Percentiles rank a stretch among this genome's conserved stretches.
Evolutionary conservation across 169 alveolate genomes (phyloP).

Genomic region (Perkinsus marinus): DNA sequence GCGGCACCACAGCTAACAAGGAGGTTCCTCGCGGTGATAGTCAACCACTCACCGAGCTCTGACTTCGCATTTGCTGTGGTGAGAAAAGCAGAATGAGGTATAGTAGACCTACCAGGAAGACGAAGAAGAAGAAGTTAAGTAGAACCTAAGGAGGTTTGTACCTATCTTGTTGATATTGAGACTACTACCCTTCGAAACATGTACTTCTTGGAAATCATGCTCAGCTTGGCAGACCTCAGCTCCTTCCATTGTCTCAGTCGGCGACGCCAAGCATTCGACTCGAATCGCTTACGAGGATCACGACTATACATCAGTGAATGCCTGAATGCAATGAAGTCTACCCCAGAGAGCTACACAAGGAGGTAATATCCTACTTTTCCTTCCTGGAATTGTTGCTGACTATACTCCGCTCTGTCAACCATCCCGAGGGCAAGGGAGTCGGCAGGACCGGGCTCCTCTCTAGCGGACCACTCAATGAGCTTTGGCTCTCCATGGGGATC

Average conservation of each 20-base stretch:
- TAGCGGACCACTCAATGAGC: not conserved
- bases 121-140: not conserved
- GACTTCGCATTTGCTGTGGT: not conserved
- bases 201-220: not conserved
- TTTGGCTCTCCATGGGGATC: not conserved
- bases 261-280: not conserved
- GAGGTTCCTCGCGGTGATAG: not conserved
- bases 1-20: not conserved
- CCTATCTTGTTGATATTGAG: not conserved
- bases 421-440: not conserved
- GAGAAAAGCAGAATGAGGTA: not conserved
- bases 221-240: not conserved
- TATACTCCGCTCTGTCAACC: not conserved
- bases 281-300: not conserved
- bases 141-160: not conserved
- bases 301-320: not conserved
- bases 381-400: not conserved
- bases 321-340: not conserved
- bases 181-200: not conserved
- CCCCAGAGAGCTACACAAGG: not conserved
- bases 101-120: not conserved
- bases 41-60: not conserved
- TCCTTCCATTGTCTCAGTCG: not conserved
- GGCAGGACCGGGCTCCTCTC: not conserved
- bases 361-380: not conserved